phyloP scores from a whole-genome alignment of 225 moss, liverwort and hornwort species.

The Ulota crispa region DNA sequence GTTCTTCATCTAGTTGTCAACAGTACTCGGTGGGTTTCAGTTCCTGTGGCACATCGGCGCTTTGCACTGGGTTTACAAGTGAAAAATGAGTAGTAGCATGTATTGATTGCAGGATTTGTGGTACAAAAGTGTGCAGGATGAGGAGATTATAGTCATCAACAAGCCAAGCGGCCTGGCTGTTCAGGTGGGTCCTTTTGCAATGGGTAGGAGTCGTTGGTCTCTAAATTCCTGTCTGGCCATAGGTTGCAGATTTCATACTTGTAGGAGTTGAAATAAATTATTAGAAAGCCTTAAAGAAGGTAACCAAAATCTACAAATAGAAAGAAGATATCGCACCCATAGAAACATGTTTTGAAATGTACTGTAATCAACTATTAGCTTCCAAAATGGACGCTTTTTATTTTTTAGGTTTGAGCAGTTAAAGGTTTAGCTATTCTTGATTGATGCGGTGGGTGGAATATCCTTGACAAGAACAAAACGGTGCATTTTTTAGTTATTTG shows the following conservation, averaged over 20 bases:
- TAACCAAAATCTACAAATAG: neutral
- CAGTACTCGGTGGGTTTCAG: neutral
- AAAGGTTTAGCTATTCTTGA: neutral
- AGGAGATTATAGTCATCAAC: constrained; percentile 62
- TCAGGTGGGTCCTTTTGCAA: constrained; percentile 38
- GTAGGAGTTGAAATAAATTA: neutral
- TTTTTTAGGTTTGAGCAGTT: neutral
- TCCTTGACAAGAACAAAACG: neutral
- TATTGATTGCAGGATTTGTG: constrained; percentile 34
- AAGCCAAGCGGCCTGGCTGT: constrained; percentile 69
- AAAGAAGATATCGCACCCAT: neutral
- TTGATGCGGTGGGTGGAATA: neutral
- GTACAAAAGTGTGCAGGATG: constrained; percentile 50
- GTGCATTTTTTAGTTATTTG: neutral
- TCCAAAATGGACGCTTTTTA: neutral
- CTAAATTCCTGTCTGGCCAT: neutral
- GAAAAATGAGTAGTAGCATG: neutral
- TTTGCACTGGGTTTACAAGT: no score
- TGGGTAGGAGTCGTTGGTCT: neutral
- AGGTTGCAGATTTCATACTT: neutral
- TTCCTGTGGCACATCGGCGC: no score
- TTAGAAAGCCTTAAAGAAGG: neutral
- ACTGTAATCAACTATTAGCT: neutral
- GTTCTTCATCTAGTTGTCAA: neutral
- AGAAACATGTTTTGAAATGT: neutral